Base-by-base conservation (phyloP, 2,329 filamentous ascomycete species). In the Metarhizium anisopliae region DNA sequence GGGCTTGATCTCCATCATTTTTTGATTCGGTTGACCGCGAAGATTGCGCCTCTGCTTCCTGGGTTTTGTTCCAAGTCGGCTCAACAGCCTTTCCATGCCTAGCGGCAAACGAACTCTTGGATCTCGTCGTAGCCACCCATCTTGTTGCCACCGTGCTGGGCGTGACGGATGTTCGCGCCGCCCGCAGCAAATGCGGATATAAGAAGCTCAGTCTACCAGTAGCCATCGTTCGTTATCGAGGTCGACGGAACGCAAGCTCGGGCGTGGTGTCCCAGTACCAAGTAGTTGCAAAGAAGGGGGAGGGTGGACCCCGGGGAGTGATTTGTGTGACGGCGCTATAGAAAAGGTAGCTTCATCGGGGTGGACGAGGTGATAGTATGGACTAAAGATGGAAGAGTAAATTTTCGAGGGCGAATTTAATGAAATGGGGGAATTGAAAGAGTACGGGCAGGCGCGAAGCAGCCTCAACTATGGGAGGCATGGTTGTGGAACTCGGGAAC, bases 151-250 rank as follows among this genome's bases (percentile, higher is more conserved):
- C 40, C 7, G 51, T n/a, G 18, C 49, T 51, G 18, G 35, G 35
- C 2, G 18, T 36, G 30, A 47, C 43, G 29, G 30, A 32, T 2
- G 51, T 43, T 51, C 59, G 54, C 59, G 75, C 60, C 16, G 77
- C 74, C 55, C 84, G 82, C 68, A 86, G 81, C 55, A 89, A 70
- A 61, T 84, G 82, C 50, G 86, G 85, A 62, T 87, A 89, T 18
- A 89, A 74, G 64, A 89, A 89, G 16, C 82, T 81, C 58, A 89
- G 74, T 64, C 85, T 78, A 58, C 76, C 73, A 29, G 80, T 76
- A 59, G 84, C 77, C 83, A 89, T 49, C 20, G 10, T 49, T 89
- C 59, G 63, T 68, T 53, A 54, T 45, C 53, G 54, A 25, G 36
- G 18, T 45, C 30, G 47, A 38, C 35, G 30, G n/a, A 8, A 8